Conservation (phyloP, 2,329 filamentous ascomycete species). For the Chaetomium strumarium region DNA sequence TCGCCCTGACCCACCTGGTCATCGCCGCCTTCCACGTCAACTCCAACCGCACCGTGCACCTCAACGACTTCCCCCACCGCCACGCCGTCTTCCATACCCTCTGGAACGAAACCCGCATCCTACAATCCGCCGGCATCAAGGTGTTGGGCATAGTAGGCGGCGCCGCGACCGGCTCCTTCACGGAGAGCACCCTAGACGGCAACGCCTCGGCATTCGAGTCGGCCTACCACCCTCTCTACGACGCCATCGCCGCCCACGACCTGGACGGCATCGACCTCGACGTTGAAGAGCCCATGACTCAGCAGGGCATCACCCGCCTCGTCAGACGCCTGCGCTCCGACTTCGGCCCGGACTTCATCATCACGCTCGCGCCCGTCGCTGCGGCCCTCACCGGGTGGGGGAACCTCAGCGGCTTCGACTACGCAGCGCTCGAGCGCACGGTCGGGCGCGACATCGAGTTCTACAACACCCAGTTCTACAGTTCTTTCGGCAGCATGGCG, state of each 20-base stretch:
- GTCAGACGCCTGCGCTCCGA: slow-evolving; percentile 58
- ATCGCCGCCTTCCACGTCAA: slow-evolving; percentile 84
- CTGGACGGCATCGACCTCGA: slow-evolving; percentile 67
- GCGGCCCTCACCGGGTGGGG: slow-evolving; percentile 59
- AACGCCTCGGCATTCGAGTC: slow-evolving; percentile 50
- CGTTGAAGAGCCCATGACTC: slow-evolving; percentile 66
- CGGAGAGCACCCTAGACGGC: slow-evolving; percentile 39
- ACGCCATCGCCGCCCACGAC: slow-evolving; percentile 50
- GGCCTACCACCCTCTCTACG: slow-evolving; percentile 61
- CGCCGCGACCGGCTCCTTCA: slow-evolving; percentile 69
- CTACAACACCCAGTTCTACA: slow-evolving; percentile 94
- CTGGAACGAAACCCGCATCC: slow-evolving; percentile 69
- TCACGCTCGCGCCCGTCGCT: slow-evolving; percentile 73
- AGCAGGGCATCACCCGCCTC: slow-evolving; percentile 55
- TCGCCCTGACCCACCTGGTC: slow-evolving; percentile 70
- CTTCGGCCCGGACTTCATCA: slow-evolving; percentile 61
- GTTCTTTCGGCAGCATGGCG: slow-evolving; percentile 65
- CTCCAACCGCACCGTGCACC: slow-evolving; percentile 58
- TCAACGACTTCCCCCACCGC: slow-evolving; percentile 74
- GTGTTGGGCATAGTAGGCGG: slow-evolving; percentile 85
- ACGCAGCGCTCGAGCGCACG: slow-evolving; percentile 65
- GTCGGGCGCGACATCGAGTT: slow-evolving; percentile 64
- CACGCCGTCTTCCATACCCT: slow-evolving; percentile 62
- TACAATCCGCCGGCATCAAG: slow-evolving; percentile 70
- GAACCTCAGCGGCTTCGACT: slow-evolving; percentile 75